Evolutionary conservation across 2,329 filamentous ascomycete species (phyloP).

Genomic region (Dactylonectria estremocensis): DNA sequence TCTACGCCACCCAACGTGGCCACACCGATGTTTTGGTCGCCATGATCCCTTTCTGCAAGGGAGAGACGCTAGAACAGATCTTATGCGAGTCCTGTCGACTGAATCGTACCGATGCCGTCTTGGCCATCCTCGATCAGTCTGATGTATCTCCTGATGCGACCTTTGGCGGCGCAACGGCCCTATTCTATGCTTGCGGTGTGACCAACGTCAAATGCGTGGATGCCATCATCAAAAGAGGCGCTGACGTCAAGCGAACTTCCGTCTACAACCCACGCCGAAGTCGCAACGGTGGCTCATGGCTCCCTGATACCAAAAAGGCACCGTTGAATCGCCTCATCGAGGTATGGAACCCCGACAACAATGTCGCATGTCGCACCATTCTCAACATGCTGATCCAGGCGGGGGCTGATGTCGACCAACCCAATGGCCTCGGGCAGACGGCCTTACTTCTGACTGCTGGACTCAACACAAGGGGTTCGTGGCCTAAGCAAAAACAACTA

Average conservation of each 20-base stretch:
- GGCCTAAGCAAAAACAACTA: neutral
- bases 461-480: no score
- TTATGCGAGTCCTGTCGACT: conserved; percentile 38
- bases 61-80: conserved; percentile 34
- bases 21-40: conserved; percentile 29
- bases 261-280: neutral
- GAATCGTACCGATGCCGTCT: conserved; percentile 29
- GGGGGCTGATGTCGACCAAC: conserved; percentile 32
- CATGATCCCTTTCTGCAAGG: conserved; percentile 40
- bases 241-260: conserved; percentile 25
- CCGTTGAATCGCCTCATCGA: conserved; percentile 30
- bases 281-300: neutral
- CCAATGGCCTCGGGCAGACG: conserved; percentile 11
- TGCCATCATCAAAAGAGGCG: conserved; percentile 33
- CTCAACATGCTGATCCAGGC: conserved; percentile 33
- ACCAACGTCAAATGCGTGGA: conserved; percentile 31
- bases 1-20: conserved; percentile 37
- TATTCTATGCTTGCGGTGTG: conserved; percentile 32
- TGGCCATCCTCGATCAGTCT: conserved; percentile 30
- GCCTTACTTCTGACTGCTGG: conserved; percentile 14
- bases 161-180: conserved; percentile 27
- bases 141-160: conserved; percentile 35
- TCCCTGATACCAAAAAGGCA: neutral
- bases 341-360: conserved; percentile 26
- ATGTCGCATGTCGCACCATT: conserved; percentile 21